Base-by-base conservation (phyloP, 768 basidiomycete species). In the Rhizopogon vulgaris region DNA sequence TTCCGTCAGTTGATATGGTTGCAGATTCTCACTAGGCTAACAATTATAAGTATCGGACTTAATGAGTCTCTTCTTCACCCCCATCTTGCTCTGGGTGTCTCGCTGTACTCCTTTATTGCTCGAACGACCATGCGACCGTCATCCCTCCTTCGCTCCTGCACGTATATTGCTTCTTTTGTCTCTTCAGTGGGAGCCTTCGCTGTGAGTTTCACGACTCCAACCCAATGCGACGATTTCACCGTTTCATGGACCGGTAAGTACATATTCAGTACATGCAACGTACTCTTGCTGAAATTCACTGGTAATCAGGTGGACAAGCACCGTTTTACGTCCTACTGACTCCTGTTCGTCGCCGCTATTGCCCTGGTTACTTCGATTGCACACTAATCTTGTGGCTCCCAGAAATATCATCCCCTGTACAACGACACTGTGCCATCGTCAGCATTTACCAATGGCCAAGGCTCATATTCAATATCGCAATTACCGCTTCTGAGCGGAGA, bases 201-300 rank as follows among this genome's bases (percentile, higher is more conserved):
- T 25, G 84, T 87, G 24, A 55, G 71, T 62, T 71, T 55, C 76
- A 81, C 60, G 67, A 69, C 28, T 53, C 76, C 83, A 4, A 74
- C 82, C 0, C 69, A 83, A 62, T 90, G 88, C 60, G 85, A 80
- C 55, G 63, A 76, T 62, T 66, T 88, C 22, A 61, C 65, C 41
- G 58, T 90, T 48, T 71, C 75, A 25, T 88, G 86, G 85, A 69
- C 71, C 53, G 85, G 87, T 84, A 60, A 61, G 72, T 53, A 18
- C 27, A 18, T 24, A 14, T 18, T 6, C 18, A 71, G 10, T 34
- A 18, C 17, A 8, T 18, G 30, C 8, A 34, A 34, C 4, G 14
- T 10, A 1, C 28, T 18, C 6, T 12, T 7, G 7, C 40, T 25
- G 37, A 34, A 58, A 8, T 41, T 18, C 11, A 17, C 28, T 8